Evolutionary conservation across 371 early-diverging fungal genomes (phyloP), one percentile per base, ranked within the genome.

Genomic region (Saksenaea oblongispora): DNA sequence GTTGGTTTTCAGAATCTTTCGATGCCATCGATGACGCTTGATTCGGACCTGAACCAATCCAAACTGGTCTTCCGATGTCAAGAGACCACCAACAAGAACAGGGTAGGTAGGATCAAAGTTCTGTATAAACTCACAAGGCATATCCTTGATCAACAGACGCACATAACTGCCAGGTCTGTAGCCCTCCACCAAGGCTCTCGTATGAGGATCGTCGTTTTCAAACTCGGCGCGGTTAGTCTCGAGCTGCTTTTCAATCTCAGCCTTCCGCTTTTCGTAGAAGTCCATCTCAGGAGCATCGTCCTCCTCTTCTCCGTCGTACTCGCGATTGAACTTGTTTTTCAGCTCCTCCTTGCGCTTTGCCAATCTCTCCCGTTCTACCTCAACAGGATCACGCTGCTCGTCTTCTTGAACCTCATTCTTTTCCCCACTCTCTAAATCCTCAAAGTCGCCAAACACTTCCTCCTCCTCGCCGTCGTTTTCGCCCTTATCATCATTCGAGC

Each of bases 1-100:
- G 72, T 98, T 97, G 42, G 93, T 97, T 82, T 99, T 99, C 37
- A 99, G 84, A 39, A 95, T 95, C 84, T 92, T 94, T 59, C 90
- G 89, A 70, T 94, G 90, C 99, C 99, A 99, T 67, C 99, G 93
- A 80, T 99, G 99, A 65, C 93, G 95, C 82, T 98, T 99, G 70
- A 99, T 89, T 67, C 98, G 90, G 35, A 95, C 91, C 74, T 95
- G 96, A 26, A 97, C 86, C 75, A 97, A 93, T 54, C 97, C 97
- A 84, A 94, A 91, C 44, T 89, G 87, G 68, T 92, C 92, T 77
- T 98, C 99, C 17, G 87, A 86, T 18, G 93, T 74, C 58, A 93
- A 78, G 28, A 98, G 72, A 14, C 98, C 98, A 58, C 99, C 99
- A 27, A 95, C 82, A 41, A 98, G 83, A 18, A 97, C 85, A 17